Evolutionary conservation across 352 stramenopile species (phyloP).

Genomic region (Vaucheria bursata): DNA sequence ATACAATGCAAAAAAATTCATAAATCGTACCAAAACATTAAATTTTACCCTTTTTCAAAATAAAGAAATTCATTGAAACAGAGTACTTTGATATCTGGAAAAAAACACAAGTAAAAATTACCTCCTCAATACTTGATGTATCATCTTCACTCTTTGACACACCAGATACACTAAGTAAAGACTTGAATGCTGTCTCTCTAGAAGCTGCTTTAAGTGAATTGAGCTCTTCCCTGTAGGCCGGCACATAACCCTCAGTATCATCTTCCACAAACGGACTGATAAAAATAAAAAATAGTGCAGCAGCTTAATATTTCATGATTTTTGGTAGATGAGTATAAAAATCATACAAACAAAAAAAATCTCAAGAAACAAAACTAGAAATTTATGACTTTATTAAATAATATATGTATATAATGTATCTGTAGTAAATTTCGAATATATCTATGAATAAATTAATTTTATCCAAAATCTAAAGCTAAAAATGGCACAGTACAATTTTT

Average conservation of each 20-base stretch:
- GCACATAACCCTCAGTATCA: constrained; percentile 87
- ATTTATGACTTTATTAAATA: too few relatives aligned
- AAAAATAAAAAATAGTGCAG: constrained; percentile 54
- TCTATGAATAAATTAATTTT: background rate
- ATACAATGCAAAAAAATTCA: too few relatives aligned
- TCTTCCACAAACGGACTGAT: constrained; percentile 94
- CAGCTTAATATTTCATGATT: too few relatives aligned
- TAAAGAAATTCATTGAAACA: too few relatives aligned
- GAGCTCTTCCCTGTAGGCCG: constrained; percentile 87
- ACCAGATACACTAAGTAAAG: background rate
- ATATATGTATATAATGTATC: background rate
- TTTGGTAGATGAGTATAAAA: background rate
- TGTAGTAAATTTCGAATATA: background rate
- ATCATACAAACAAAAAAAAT: too few relatives aligned
- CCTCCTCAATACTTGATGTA: too few relatives aligned
- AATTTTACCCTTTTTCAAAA: too few relatives aligned
- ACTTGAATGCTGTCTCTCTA: background rate
- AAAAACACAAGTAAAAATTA: too few relatives aligned
- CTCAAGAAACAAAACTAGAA: too few relatives aligned
- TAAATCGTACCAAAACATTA: too few relatives aligned
- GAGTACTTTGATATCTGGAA: too few relatives aligned
- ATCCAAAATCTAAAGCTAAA: background rate
- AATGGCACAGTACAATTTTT: background rate
- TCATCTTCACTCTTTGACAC: too few relatives aligned
- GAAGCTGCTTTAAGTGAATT: constrained; percentile 50